Evolutionary conservation across 768 basidiomycete genomes (phyloP), one percentile per base, ranked within the genome.

Genomic region (Clitopilus hobsonii): DNA sequence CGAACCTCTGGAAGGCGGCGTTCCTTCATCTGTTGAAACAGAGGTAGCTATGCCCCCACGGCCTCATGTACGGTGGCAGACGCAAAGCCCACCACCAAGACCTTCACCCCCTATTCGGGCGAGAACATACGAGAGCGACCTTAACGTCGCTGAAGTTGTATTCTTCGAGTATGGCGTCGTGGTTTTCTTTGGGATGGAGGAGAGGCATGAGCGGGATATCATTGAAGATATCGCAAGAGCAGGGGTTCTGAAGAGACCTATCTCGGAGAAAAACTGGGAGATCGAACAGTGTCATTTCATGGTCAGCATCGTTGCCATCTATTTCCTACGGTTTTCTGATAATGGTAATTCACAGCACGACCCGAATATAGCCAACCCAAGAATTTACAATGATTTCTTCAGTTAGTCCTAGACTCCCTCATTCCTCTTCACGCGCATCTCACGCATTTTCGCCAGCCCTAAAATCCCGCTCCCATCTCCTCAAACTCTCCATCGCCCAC

Each of bases 351-450:
- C 52, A 18, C 57, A 91, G 91, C 89, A 94, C 64, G 94, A 98
- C 63, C 81, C 88, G 2, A 71, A 84, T 53, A 92, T 94, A 8
- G 78, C 83, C 0, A 93, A 88, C 62, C 95, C 94, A 14, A 82
- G 94, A 47, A 94, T 98, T 59, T 97, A 91, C 73, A 96, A 98
- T 58, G 94, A 96, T 68, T 91, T 95, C 72, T 96, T 95, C 72
- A 94, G 94, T 94, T 64, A 61, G 88, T 77, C n/a, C n/a, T n/a
- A n/a, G n/a, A n/a, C n/a, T n/a, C n/a, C n/a, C n/a, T n/a, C n/a
- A n/a, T n/a, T n/a, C n/a, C n/a, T n/a, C n/a, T n/a, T n/a, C n/a
- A n/a, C n/a, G n/a, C n/a, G n/a, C n/a, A n/a, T n/a, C n/a, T n/a
- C n/a, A n/a, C n/a, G n/a, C n/a, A n/a, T n/a, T n/a, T n/a, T n/a